These are phyloP conservation scores for Cucumis sativus DNA, from an alignment of 306 rosid genomes.

Conservation along the genomic window Cucumber_9930_V3 NC_026657.2:22246501-22247000, in stretches of 20 bases:
- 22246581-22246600: too few relatives aligned
- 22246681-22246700: too few relatives aligned
- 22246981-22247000: not conserved
- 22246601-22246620: too few relatives aligned
- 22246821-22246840: not conserved
- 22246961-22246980: not conserved
- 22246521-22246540: not conserved
- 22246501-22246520: not conserved
- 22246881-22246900: slow-evolving; percentile 1
- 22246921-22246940: not conserved
- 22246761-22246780: not conserved
- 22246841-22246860: not conserved
- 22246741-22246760: slow-evolving; percentile 1
- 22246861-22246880: not conserved
- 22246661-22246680: too few relatives aligned
- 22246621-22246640: too few relatives aligned
- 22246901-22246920: not conserved
- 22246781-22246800: not conserved
- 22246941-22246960: not conserved
- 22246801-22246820: not conserved
- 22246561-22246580: too few relatives aligned
- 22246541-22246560: not conserved
- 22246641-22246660: too few relatives aligned
- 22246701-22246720: not conserved
- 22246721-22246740: not conserved